phyloP scores from a whole-genome alignment of 768 basidiomycete species.

The Kondoa malvinella region DNA sequence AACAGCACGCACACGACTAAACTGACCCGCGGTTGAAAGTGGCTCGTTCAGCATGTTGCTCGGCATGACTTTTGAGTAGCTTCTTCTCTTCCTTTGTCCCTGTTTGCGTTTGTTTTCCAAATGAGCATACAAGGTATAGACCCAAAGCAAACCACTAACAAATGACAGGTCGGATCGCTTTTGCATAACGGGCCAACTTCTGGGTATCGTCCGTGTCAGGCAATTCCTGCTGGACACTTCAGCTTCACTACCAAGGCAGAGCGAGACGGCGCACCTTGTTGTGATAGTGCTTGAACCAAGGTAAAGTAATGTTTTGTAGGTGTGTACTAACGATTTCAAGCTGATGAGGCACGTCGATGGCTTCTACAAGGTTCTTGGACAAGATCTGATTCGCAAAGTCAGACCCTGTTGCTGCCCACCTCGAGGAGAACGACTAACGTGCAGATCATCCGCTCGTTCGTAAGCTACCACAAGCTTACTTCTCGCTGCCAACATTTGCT shows the following conservation, averaged over 20 bases:
- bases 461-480: too few species aligned
- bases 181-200: slow-evolving; percentile 13
- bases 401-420: background rate
- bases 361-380: background rate
- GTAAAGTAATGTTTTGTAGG: background rate
- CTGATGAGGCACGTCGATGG: background rate
- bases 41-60: too few species aligned
- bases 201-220: slow-evolving; percentile 16
- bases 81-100: too few species aligned
- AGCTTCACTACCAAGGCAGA: background rate
- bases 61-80: too few species aligned
- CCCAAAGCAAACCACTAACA: slow-evolving; percentile 16
- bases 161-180: slow-evolving; percentile 4
- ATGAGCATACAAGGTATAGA: too few species aligned
- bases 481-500: slow-evolving; percentile 6
- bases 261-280: slow-evolving; percentile 8
- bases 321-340: slow-evolving; percentile 1
- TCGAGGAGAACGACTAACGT: slow-evolving; percentile 9
- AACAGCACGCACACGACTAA: too few species aligned
- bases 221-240: slow-evolving; percentile 9
- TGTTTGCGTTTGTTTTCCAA: too few species aligned
- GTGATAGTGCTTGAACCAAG: slow-evolving; percentile 20
- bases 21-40: too few species aligned
- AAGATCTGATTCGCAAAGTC: slow-evolving; percentile 12
- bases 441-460: too few species aligned